Conservation (phyloP, 1,284 basidiomycete species). For the Polyporus tsugae region DNA sequence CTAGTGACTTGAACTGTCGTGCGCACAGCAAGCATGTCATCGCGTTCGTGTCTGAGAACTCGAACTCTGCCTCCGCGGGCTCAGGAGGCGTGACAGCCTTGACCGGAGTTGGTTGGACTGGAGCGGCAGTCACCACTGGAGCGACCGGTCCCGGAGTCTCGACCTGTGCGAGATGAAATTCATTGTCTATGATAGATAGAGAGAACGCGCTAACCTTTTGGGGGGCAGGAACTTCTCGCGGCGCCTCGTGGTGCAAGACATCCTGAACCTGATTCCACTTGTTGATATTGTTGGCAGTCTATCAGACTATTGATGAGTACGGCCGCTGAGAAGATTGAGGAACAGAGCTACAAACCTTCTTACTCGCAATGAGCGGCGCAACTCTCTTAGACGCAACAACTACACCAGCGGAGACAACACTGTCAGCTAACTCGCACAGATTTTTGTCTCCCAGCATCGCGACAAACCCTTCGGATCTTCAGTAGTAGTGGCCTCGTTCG, state of each 20-base stretch:
- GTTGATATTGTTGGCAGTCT: conserved; percentile 89
- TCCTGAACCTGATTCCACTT: conserved; percentile 96
- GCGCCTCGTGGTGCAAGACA: conserved; percentile 61
- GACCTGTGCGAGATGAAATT: conserved; percentile 23
- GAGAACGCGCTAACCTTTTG: conserved; percentile 19
- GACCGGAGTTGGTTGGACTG: conserved; percentile 20
- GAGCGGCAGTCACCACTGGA: conserved; percentile 33
- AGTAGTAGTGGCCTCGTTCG: conserved; percentile 36
- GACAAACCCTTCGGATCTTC: conserved; percentile 68
- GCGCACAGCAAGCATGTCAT: conserved; percentile 90
- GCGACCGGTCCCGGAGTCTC: conserved; percentile 27
- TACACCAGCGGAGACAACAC: conserved; percentile 42
- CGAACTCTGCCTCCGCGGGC: conserved; percentile 65
- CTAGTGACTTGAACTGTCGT: conserved; percentile 88
- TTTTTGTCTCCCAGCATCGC: conserved; percentile 28
- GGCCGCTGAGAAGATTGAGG: not conserved
- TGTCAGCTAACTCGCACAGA: conserved; percentile 32
- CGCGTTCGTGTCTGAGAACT: conserved; percentile 77
- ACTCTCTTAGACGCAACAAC: conserved; percentile 75
- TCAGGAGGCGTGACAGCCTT: conserved; percentile 46
- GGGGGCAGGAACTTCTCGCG: conserved; percentile 26
- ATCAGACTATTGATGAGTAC: not conserved
- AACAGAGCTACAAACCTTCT: conserved; percentile 67
- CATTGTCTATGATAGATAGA: conserved; percentile 4
- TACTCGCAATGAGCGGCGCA: conserved; percentile 85